These are phyloP conservation scores for Populus hybrid DNA, from an alignment of 441 rosid genomes.

Conservation along the genomic window DNA sequence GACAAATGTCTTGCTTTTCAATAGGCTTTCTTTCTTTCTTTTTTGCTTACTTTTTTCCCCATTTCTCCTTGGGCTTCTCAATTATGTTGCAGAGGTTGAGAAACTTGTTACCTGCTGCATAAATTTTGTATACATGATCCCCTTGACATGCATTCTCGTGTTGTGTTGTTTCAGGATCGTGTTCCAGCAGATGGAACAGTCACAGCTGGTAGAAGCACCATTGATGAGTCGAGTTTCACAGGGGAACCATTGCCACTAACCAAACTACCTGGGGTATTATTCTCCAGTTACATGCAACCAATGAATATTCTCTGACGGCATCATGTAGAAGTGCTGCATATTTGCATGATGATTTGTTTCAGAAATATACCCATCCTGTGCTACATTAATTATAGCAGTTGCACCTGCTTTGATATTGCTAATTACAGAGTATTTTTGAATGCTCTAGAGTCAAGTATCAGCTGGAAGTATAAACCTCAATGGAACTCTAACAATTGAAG, in stretches of 20 bases:
- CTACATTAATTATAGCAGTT: conserved; percentile 6
- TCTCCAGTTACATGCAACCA: conserved; percentile 16
- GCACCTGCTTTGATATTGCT: conserved; percentile 24
- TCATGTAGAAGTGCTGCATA: neutral
- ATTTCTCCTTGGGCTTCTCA: neutral
- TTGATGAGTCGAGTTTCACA: conserved; percentile 95
- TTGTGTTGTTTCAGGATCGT: conserved; percentile 59
- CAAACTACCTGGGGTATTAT: conserved; percentile 79
- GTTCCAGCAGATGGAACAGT: conserved; percentile 94
- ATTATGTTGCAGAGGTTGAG: conserved; percentile 7
- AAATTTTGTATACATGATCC: conserved; percentile 4
- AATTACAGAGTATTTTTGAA: conserved; percentile 23
- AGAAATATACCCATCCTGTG: neutral
- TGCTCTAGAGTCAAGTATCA: conserved; percentile 82
- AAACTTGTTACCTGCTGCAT: conserved; percentile 6
- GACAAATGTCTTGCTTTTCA: neutral
- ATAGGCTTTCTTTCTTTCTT: neutral
- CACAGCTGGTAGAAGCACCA: conserved; percentile 88
- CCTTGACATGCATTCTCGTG: conserved; percentile 10
- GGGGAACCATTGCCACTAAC: conserved; percentile 98
- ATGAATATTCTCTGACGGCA: neutral
- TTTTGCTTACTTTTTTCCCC: neutral
- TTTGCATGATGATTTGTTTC: neutral
- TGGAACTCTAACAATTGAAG: conserved; percentile 91
- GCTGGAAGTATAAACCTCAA: conserved; percentile 96